Conservation (phyloP, 2,329 filamentous ascomycete genomes). For the Byssothecium circinans region DNA sequence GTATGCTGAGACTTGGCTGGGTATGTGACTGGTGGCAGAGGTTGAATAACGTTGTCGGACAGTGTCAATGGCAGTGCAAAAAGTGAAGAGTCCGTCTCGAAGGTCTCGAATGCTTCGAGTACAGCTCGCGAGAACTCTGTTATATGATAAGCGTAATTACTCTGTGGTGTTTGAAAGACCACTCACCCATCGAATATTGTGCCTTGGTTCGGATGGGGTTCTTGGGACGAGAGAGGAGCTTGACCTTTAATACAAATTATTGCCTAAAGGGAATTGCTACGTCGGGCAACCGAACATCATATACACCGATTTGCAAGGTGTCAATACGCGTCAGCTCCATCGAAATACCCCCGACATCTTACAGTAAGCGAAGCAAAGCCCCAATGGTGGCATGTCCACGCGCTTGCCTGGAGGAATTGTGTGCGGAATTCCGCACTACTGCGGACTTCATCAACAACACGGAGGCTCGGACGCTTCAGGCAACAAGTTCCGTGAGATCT, state of each 20-base stretch:
- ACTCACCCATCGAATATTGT: background rate
- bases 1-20: background rate
- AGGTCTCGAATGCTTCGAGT: constrained; percentile 12
- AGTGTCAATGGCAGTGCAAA: constrained; percentile 15
- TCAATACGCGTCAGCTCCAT: background rate
- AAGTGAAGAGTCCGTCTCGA: constrained; percentile 8
- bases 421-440: constrained; percentile 16
- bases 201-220: background rate
- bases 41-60: constrained; percentile 3
- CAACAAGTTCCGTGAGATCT: no score
- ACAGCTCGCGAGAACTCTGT: constrained; percentile 6
- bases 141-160: background rate
- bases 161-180: background rate
- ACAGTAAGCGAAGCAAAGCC: background rate
- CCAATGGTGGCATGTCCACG: background rate
- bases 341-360: background rate
- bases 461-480: background rate
- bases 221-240: background rate
- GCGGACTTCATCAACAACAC: constrained; percentile 5
- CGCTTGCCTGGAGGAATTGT: background rate
- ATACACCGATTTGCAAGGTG: background rate
- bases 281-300: background rate
- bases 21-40: constrained; percentile 5
- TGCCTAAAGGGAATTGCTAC: background rate
- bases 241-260: background rate